Percentiles rank a stretch among this genome's conserved stretches.
Conservation (phyloP, 495 filamentous ascomycete genomes). For the Lichenothelia convexa region DNA sequence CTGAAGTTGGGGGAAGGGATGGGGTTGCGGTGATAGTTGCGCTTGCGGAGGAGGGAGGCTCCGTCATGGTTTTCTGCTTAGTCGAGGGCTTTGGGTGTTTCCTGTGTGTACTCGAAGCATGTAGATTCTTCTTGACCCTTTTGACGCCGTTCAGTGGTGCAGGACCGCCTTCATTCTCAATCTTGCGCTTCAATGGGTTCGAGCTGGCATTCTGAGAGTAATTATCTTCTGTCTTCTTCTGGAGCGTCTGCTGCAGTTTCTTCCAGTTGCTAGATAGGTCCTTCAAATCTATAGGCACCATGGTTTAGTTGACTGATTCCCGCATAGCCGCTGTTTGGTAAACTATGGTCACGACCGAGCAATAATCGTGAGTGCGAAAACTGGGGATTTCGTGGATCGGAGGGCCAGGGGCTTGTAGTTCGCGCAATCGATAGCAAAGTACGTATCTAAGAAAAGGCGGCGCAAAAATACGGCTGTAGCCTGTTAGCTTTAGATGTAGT, state of each 20-base stretch:
- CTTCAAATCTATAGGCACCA: constrained; percentile 13
- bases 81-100: constrained; percentile 9
- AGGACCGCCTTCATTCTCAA: constrained; percentile 1
- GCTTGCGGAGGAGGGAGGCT: constrained; percentile 2
- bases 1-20: constrained; percentile 8
- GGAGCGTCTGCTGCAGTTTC: constrained; percentile 19
- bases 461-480: no score
- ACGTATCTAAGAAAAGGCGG: no score
- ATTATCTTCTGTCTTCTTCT: constrained; percentile 7
- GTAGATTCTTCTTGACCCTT: constrained; percentile 64
- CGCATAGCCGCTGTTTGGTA: no score
- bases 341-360: no score
- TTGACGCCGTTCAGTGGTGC: constrained; percentile 27
- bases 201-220: constrained; percentile 1
- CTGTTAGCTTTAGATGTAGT: no score
- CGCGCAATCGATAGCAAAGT: no score
- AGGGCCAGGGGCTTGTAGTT: no score
- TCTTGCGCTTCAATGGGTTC: constrained; percentile 15
- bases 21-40: neutral
- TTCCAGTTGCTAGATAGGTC: constrained; percentile 29
- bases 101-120: constrained; percentile 14
- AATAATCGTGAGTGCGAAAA: neutral
- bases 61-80: neutral
- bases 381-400: no score
- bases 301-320: no score